Percentiles rank a stretch among this genome's conserved stretches.
Evolutionary conservation across 1,284 basidiomycete species (phyloP).

Genomic region (Sanghuangporus weigelae): DNA sequence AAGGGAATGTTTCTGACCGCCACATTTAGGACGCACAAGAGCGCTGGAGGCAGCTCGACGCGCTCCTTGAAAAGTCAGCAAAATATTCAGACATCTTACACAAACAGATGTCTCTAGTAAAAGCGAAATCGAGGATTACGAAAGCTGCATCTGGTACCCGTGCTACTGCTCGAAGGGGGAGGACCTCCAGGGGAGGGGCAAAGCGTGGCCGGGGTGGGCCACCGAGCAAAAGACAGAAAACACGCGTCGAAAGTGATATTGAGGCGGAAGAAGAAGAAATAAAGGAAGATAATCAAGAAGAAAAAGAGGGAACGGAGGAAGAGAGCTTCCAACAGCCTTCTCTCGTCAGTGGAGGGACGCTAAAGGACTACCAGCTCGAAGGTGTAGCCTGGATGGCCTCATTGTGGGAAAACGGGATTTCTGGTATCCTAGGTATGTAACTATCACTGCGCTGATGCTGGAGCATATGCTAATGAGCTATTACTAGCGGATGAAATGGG

Average conservation of each 20-base stretch:
- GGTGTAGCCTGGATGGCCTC: constrained; percentile 97
- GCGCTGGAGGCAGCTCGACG: constrained; percentile 47
- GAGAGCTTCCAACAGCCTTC: constrained; percentile 63
- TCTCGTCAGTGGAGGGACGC: constrained; percentile 76
- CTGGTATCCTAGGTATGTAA: constrained; percentile 79
- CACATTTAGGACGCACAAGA: constrained; percentile 39
- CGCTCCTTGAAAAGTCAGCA: constrained; percentile 58
- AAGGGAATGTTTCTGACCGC: background rate
- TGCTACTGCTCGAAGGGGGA: background rate
- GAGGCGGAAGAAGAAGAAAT: constrained; percentile 19
- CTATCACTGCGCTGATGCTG: background rate
- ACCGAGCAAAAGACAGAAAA: constrained; percentile 8
- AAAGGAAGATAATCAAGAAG: constrained; percentile 26
- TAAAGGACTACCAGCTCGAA: constrained; percentile 91
- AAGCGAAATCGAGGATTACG: constrained; percentile 14
- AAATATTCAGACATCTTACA: constrained; percentile 57
- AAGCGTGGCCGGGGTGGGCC: constrained; percentile 12
- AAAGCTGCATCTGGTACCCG: background rate
- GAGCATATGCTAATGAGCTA: background rate
- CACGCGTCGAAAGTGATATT: constrained; percentile 11
- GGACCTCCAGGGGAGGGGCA: background rate
- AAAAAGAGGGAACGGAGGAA: constrained; percentile 28
- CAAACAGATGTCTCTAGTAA: constrained; percentile 49
- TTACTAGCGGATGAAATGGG: constrained; percentile 87
- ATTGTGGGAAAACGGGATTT: constrained; percentile 90